Evolutionary conservation across 805 yeast species (phyloP).

Genomic region (Hanseniaspora lindneri): DNA sequence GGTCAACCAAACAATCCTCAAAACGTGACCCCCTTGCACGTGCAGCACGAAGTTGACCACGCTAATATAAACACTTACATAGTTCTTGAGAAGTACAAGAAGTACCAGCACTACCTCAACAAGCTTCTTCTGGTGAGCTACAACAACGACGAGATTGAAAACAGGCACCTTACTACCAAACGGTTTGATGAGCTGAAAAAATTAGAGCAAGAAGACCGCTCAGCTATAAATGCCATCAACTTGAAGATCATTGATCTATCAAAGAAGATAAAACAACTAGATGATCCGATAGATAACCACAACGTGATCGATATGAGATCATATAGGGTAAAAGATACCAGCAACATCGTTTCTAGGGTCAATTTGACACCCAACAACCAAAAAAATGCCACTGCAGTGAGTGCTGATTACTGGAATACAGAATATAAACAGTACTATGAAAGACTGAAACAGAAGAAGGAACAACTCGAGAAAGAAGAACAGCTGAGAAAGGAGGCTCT

Average conservation of each 20-base stretch:
- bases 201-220: not conserved
- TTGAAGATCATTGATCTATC: not conserved
- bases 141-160: not conserved
- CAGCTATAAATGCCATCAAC: not conserved
- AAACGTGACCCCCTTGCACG: not conserved
- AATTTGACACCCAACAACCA: conserved; percentile 24
- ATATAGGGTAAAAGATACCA: not conserved
- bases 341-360: not conserved
- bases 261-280: not conserved
- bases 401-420: conserved; percentile 56
- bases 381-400: conserved; percentile 63
- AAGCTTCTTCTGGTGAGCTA: not conserved
- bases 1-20: not conserved
- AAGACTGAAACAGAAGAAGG: not conserved
- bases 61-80: not conserved
- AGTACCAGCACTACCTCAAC: not conserved
- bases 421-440: conserved; percentile 41
- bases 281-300: not conserved
- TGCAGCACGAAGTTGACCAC: not conserved
- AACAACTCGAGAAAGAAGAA: conserved; percentile 6
- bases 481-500: conserved; percentile 15
- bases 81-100: not conserved
- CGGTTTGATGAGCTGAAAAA: not conserved
- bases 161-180: not conserved
- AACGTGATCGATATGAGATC: not conserved